Conservation (phyloP, 257 asterid species). For the Solanum sitiens region DNA sequence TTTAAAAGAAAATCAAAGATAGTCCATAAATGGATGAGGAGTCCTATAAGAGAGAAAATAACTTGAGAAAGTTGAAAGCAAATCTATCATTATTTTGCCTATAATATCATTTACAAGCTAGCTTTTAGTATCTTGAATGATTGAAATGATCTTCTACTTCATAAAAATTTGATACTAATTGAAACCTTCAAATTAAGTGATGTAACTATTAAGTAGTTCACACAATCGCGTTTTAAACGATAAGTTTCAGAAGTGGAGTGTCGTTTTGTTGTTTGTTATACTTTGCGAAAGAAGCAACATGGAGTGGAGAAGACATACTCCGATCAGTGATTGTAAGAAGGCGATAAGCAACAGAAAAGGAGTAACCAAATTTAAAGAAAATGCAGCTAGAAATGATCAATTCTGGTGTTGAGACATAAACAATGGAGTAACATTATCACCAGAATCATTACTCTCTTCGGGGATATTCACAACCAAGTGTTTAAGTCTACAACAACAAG, state of each 20-base stretch:
- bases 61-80: background rate
- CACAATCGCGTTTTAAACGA: background rate
- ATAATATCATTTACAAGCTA: background rate
- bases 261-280: background rate
- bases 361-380: background rate
- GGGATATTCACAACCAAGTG: background rate
- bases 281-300: background rate
- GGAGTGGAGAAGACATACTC: background rate
- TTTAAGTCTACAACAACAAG: slow-evolving; percentile 9
- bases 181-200: background rate
- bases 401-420: background rate
- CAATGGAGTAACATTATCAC: slow-evolving; percentile 1
- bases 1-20: background rate
- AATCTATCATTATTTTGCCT: background rate
- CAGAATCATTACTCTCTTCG: background rate
- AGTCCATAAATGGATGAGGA: background rate
- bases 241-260: background rate
- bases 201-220: background rate
- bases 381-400: background rate
- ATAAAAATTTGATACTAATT: background rate
- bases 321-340: background rate
- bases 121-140: background rate
- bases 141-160: background rate
- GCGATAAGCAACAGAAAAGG: background rate
- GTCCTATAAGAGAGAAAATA: background rate